Conservation (phyloP, 179 eudicot genomes). For the Vitellaria paradoxa region DNA sequence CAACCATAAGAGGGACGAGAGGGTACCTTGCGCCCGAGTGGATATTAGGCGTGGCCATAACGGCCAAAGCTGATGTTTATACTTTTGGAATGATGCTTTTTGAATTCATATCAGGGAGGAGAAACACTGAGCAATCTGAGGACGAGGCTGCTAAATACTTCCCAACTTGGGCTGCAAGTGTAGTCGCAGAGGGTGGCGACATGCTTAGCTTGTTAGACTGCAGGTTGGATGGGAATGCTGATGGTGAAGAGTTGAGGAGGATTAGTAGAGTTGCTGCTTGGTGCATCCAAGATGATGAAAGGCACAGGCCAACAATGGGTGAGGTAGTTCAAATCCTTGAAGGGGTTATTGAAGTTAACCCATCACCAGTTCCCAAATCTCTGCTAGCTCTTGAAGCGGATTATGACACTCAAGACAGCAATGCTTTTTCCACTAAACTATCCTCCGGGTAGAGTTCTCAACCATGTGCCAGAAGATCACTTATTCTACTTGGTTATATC, state of each 20-base stretch:
- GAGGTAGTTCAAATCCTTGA: constrained; percentile 58
- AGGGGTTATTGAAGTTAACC: constrained; percentile 20
- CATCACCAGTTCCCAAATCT: no score
- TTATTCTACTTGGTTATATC: no score
- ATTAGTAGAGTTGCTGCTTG: constrained; percentile 49
- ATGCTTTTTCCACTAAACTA: no score
- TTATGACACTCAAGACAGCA: no score
- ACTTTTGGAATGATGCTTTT: constrained; percentile 62
- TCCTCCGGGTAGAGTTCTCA: no score
- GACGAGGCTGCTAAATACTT: constrained; percentile 40
- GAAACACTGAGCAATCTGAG: constrained; percentile 38
- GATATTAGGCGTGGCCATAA: constrained; percentile 52
- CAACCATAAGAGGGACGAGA: constrained; percentile 63
- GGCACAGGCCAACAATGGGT: constrained; percentile 41
- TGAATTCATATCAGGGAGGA: constrained; percentile 45
- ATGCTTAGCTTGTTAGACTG: constrained; percentile 35
- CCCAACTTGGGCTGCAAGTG: constrained; percentile 40
- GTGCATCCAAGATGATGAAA: constrained; percentile 55
- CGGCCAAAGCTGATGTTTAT: constrained; percentile 57
- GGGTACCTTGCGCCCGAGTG: constrained; percentile 69
- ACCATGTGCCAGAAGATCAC: no score
- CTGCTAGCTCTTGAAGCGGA: no score
- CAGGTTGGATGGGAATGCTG: constrained; percentile 34
- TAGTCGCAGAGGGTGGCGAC: constrained; percentile 27
- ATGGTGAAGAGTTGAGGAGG: constrained; percentile 32